Evolutionary conservation across 306 rosid genomes (phyloP).

Genomic region (Cicer yamashitae): DNA sequence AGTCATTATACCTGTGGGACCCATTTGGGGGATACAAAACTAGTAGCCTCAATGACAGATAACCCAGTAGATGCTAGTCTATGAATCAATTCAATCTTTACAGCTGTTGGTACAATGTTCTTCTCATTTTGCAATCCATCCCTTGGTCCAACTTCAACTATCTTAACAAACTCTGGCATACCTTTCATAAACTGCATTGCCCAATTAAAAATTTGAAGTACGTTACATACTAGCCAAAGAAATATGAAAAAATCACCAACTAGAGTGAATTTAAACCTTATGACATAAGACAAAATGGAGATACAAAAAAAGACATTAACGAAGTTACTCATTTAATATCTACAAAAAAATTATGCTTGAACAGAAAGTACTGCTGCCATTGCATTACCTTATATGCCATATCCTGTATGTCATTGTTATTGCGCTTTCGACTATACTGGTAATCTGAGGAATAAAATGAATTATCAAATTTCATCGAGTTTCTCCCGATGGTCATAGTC

Average conservation of each 20-base stretch:
- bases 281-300: not conserved
- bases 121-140: conserved; percentile 96
- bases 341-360: not conserved
- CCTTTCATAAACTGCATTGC: conserved; percentile 63
- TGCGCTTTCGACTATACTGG: conserved; percentile 49
- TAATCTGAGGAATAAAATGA: conserved; percentile 50
- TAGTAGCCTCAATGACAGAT: conserved; percentile 87
- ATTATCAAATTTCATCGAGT: conserved; percentile 50
- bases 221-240: conserved; percentile 8
- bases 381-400: conserved; percentile 61
- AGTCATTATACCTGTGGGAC: conserved; percentile 79
- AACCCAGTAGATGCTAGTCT: conserved; percentile 78
- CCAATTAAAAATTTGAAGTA: conserved; percentile 15
- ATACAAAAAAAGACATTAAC: not conserved
- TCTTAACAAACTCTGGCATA: conserved; percentile 78
- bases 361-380: conserved; percentile 16
- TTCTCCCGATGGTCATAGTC: conserved; percentile 51
- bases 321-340: conserved; percentile 22
- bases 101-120: conserved; percentile 68
- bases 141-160: conserved; percentile 97
- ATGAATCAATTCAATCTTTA: conserved; percentile 78
- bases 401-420: conserved; percentile 42
- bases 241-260: conserved; percentile 19
- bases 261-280: conserved; percentile 11
- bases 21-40: conserved; percentile 98